These are phyloP conservation scores for Zymoseptoria brevis DNA, from an alignment of 2,329 filamentous ascomycete genomes.

Conservation along the genomic window DNA sequence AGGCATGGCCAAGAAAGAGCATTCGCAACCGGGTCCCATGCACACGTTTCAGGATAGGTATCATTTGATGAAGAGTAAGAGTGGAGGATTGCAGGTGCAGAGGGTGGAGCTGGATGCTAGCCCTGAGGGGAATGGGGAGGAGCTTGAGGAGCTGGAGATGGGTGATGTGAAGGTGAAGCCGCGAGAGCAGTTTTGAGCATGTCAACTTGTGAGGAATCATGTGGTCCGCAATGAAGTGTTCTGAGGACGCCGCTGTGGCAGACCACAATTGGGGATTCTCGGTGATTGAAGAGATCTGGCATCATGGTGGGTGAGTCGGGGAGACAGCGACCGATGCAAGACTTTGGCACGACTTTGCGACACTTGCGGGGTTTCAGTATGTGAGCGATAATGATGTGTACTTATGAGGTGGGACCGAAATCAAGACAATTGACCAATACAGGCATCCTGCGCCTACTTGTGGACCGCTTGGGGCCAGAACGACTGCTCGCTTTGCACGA, in stretches of 20 bases:
- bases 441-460: neutral
- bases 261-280: neutral
- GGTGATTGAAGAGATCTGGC: neutral
- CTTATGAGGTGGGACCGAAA: neutral
- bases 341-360: neutral
- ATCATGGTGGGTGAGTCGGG: neutral
- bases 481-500: no score
- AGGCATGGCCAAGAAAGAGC: neutral
- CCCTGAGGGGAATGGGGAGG: neutral
- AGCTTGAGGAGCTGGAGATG: neutral
- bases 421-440: neutral
- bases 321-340: neutral
- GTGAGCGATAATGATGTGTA: neutral
- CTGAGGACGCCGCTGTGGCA: no score
- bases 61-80: slow-evolving; percentile 5
- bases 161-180: neutral
- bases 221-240: no score
- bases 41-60: slow-evolving; percentile 5
- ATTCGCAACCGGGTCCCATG: slow-evolving; percentile 2
- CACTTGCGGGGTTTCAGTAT: neutral
- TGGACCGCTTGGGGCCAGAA: no score
- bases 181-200: neutral
- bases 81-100: slow-evolving; percentile 1
- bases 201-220: neutral
- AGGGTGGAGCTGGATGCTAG: slow-evolving; percentile 3